A percentile compares a stretch with the other conserved stretches of the same genome.
These are phyloP conservation scores for Lactifluus rugatus DNA, from an alignment of 768 basidiomycete genomes.

Conservation along the genomic window DNA sequence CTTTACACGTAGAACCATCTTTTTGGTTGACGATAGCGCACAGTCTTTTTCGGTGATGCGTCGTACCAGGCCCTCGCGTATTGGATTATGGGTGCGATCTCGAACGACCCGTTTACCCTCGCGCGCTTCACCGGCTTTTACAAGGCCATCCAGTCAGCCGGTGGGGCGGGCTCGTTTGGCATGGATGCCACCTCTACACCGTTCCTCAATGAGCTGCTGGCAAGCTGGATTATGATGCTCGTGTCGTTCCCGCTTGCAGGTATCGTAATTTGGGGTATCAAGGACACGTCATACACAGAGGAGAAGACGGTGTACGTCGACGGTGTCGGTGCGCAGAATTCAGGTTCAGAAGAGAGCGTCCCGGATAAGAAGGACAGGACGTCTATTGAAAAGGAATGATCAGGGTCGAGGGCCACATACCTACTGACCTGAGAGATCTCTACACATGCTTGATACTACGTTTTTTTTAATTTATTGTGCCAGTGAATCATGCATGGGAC, in stretches of 20 bases:
- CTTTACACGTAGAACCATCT: neutral
- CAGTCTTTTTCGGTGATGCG: constrained; percentile 33
- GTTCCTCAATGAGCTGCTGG: constrained; percentile 34
- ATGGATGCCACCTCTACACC: constrained; percentile 39
- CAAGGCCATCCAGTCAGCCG: constrained; percentile 32
- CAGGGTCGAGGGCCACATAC: neutral
- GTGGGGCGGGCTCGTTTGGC: constrained; percentile 33
- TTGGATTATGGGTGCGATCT: constrained; percentile 34
- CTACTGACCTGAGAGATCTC: neutral
- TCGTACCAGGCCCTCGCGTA: constrained; percentile 31
- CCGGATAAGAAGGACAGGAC: neutral
- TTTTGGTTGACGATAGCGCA: neutral
- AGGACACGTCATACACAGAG: constrained; percentile 31
- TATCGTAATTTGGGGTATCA: constrained; percentile 28
- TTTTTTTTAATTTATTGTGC: too few species aligned
- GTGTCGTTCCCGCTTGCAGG: constrained; percentile 29
- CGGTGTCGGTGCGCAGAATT: constrained; percentile 17
- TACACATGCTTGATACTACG: too few species aligned
- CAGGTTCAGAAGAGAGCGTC: neutral
- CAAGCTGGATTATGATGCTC: constrained; percentile 29
- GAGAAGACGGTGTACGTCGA: constrained; percentile 27
- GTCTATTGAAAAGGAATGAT: neutral
- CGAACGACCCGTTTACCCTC: constrained; percentile 38
- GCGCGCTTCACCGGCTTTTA: constrained; percentile 37
- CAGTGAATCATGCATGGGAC: too few species aligned